Evolutionary conservation across 2,329 filamentous ascomycete genomes (phyloP), one percentile per base, ranked within the genome.

Genomic region (Rhynchosporium secalis): DNA sequence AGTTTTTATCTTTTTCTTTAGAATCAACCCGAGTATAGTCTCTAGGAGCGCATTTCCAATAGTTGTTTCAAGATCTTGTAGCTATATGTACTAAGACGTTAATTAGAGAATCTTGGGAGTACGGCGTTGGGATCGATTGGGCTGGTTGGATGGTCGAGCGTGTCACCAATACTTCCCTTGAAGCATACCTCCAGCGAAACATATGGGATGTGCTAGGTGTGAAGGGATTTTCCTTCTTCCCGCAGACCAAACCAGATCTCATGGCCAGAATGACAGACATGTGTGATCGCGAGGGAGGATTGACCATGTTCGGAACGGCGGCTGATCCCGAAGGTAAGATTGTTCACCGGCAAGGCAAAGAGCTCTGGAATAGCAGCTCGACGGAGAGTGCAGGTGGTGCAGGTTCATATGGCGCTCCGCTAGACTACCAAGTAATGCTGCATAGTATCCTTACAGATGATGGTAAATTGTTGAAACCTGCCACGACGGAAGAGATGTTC

Each of bases 41-140:
- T 20, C 20, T 20, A 20, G 20, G 20, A 20, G 20, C 20, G 20
- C 20, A 20, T 20, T 20, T 20, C 20, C 20, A 20, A 20, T 20
- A 1, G 20, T 20, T 20, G 20, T 20, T 20, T 20, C 20, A 20
- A 20, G 20, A 20, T 20, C 20, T 20, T 20, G 20, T 20, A 20
- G 20, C 20, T 20, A 20, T 20, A 36, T 36, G 33, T 36, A 10
- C 33, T 36, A 36, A 36, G 9, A 20, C 20, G 5, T 36, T 36
- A 10, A 36, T 36, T 10, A 36, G 33, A 0, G 79, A 81, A 29
- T 76, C 76, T 3, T 90, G 84, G 83, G 79, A 84, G 61, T 89
- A 89, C 28, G 78, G 82, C 1, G 75, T 76, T 6, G 72, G 73
- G 10, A 74, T 85, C 7, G 83, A 85, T 68, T 86, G 82, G 82